Evolutionary conservation across 495 filamentous ascomycete species (phyloP), one percentile per base, ranked within the genome.

Genomic region (Xylaria intraflava): DNA sequence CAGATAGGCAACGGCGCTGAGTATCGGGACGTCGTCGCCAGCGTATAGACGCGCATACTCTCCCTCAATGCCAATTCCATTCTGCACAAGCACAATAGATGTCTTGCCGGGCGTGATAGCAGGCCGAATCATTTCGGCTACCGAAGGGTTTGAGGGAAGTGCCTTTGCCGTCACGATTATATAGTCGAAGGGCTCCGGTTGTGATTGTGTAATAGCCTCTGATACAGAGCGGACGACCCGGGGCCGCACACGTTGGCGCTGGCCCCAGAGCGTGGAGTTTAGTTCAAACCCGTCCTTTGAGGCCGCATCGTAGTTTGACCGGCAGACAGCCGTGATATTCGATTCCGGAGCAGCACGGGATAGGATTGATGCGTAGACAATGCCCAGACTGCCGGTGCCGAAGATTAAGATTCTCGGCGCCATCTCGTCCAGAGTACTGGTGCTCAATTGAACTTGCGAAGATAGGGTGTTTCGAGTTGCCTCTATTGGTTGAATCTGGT

Each of bases 31-130:
- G n/a, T 49, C 26, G 40, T 77, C 77, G 5, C 51, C 42, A 0
- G 78, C 76, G 53, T 75, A 81, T n/a, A 57, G 49, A 6, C 54
- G 43, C 1, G 65, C 56, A 47, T 74, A 76, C 43, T 72, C 69
- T 10, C 72, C 67, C 59, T 83, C 78, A 55, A 80, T 78, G 10
- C 69, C 72, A 44, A 83, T 74, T 7, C 80, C 78, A 59, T 83
- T 83, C 61, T 83, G 80, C 11, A 79, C 49, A 2, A 83, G 65
- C 49, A 79, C 77, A 39, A 83, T 73, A 0, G 65, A 59, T 0
- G 78, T 82, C 30, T 61, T 58, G 10, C 46, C 55, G 1, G 56
- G 45, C 0, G 64, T 61, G 9, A 81, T 59, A 0, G 68, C 75
- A 1, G 75, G 76, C 9, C 54, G 59, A 51, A 79, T 70, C 19